Evolutionary conservation across 768 basidiomycete species (phyloP), one percentile per base, ranked within the genome.

Genomic region (Scleroderma citrinum): DNA sequence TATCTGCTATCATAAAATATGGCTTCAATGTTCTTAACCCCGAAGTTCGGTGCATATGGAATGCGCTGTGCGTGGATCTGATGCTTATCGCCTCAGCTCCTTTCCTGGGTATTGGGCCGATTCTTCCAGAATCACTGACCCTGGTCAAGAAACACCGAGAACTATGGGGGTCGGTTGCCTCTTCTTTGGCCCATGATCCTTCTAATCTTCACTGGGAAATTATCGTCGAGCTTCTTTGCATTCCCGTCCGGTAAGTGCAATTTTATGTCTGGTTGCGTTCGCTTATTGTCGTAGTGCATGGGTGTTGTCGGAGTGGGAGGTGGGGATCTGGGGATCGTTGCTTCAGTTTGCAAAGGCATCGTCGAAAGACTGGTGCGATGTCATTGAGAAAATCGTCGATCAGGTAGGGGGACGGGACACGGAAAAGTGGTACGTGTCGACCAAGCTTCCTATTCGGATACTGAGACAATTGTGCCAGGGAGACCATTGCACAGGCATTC

Each of bases 81-180:
- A 64, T 82, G 30, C 66, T 69, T 2, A 55, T 66, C 1, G 73
- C 71, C 21, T 58, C 73, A 12, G 71, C 74, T 17, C 65, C 68
- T 1, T 56, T 77, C 37, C 51, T 78, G 34, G 59, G 67, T 30
- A 60, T 68, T 24, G 44, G 74, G 24, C 65, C 59, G 23, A 56
- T 56, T 16, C 57, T 56, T 52, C 44, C 58, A 55, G 23, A 59
- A 55, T 40, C 69, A 57, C 62, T 50, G 39, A 42, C 52, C 43
- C 40, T 51, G 34, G 52, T 64, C 26, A 51, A 36, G 13, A 55
- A 16, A 21, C 59, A 53, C 20, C 72, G 75, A 29, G 67, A 72
- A 41, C 59, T 82, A 19, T 84, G 83, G 83, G 58, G 49, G 3
- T 56, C 74, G 35, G 49, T 77, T 19, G 76, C 75, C 3, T 63